Conservation (phyloP, 139 green algal genomes). For the Coelastrella sp. region DNA sequence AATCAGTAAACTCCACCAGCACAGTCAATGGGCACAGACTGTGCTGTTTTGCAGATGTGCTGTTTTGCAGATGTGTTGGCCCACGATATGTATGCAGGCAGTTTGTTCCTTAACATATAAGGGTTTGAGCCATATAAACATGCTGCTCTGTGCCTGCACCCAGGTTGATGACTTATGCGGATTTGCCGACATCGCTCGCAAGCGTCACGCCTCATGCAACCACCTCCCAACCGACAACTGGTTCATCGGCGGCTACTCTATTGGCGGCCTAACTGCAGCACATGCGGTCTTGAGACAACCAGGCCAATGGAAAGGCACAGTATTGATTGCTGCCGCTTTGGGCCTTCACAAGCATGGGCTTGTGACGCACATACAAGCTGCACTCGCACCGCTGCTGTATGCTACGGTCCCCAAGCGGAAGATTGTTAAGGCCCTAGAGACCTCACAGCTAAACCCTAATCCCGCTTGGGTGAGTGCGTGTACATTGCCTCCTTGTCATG, state of each 20-base stretch:
- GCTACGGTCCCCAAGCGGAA: not conserved
- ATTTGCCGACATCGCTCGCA: not conserved
- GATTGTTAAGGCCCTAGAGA: not conserved
- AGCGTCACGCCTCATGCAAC: not conserved
- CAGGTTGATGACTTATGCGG: not conserved
- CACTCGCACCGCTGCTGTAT: not conserved
- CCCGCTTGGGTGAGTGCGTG: not conserved
- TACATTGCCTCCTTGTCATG: not conserved
- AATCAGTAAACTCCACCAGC: too few relatives aligned
- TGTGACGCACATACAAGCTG: not conserved
- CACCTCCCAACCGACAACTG: not conserved
- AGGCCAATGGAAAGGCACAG: not conserved
- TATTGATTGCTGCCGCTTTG: not conserved
- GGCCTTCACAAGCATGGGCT: not conserved
- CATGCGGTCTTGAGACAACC: not conserved
- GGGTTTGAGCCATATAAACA: too few relatives aligned
- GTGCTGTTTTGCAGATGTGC: too few relatives aligned
- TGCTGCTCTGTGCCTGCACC: too few relatives aligned
- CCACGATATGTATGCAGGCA: too few relatives aligned
- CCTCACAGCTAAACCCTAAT: not conserved
- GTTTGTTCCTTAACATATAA: too few relatives aligned
- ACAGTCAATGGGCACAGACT: too few relatives aligned
- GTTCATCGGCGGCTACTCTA: not conserved
- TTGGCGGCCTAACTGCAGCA: slow-evolving; percentile 2
- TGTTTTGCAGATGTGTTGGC: too few relatives aligned